Conservation (phyloP, 148 eudicot genomes). For the Dianthus caryophyllus region DNA sequence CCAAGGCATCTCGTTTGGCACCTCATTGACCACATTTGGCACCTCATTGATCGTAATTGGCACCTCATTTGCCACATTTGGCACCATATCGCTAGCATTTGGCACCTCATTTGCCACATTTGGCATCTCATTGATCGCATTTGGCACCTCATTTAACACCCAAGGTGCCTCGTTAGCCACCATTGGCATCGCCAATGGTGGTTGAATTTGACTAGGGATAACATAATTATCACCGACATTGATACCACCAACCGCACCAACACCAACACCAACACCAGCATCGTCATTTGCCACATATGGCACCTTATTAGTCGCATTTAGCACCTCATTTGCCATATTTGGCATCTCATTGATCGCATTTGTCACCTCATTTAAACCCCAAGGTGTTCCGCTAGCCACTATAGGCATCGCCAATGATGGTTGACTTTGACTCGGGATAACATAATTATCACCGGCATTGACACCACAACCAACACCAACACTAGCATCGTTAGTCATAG, state of each 20-base stretch:
- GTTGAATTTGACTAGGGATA: not conserved
- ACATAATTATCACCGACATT: not conserved
- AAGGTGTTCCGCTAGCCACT: too few relatives aligned
- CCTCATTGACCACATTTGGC: not conserved
- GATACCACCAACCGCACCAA: not conserved
- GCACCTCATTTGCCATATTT: not conserved
- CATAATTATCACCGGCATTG: not conserved
- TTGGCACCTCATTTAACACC: not conserved
- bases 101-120: not conserved
- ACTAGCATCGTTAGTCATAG: not conserved
- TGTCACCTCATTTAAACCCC: not conserved
- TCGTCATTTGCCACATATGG: not conserved
- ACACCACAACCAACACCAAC: not conserved
- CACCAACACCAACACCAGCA: too few relatives aligned
- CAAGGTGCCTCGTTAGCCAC: not conserved
- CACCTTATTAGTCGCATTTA: not conserved
- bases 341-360: not conserved
- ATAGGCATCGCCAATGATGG: not conserved
- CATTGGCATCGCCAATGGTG: not conserved
- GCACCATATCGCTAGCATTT: not conserved
- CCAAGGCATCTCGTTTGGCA: not conserved
- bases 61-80: not conserved
- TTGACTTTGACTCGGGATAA: not conserved
- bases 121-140: not conserved
- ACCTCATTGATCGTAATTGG: not conserved